Base-by-base conservation (phyloP, 352 stramenopile genomes). In the Pythium folliculosum region DNA sequence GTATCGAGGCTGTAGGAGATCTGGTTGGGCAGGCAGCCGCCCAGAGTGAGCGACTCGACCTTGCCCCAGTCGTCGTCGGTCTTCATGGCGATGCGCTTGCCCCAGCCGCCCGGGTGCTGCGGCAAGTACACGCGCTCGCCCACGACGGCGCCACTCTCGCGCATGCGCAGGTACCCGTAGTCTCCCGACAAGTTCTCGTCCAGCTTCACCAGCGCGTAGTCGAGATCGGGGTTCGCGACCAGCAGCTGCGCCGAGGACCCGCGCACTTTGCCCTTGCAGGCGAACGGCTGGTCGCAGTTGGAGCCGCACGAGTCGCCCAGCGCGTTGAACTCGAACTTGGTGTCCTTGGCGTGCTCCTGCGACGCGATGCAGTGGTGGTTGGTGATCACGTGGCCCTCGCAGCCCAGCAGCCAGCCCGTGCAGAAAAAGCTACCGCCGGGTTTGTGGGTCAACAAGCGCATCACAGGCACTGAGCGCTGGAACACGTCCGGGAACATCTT, bases 1-100 rank as follows among this genome's bases (percentile, higher is more conserved):
- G 82, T 92, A 66, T 92, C 84, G 5, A 91, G 51, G 22, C 71
- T 77, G 69, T 91, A 92, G 0, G 70, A 81, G 22, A 91, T 73
- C 63, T 92, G 77, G 56, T 88, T 67, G 0, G 27, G 38, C 2
- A 65, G 61, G 53, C 84, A 92, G 7, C 77, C 77, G 49, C 49
- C 61, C 23, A 67, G 69, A 4, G 50, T 77, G 30, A 87, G 48
- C 27, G 80, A 81, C 25, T 76, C 75, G 27, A 92, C 69, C 7
- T 54, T 65, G 2, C 82, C 81, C n/a, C 60, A 75, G 21, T 63
- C 62, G 5, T 56, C 62, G 55, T 86, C 78, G 0, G 64, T 62
- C 30, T 88, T 89, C 63, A 83, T 80, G 0, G 81, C 78, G 38
- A 92, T 82, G 16, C 83, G 80, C 75, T 84, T 90, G 30, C 80